phyloP scores from a whole-genome alignment of 345 rosid genomes.

The Hibiscus syriacus region DNA sequence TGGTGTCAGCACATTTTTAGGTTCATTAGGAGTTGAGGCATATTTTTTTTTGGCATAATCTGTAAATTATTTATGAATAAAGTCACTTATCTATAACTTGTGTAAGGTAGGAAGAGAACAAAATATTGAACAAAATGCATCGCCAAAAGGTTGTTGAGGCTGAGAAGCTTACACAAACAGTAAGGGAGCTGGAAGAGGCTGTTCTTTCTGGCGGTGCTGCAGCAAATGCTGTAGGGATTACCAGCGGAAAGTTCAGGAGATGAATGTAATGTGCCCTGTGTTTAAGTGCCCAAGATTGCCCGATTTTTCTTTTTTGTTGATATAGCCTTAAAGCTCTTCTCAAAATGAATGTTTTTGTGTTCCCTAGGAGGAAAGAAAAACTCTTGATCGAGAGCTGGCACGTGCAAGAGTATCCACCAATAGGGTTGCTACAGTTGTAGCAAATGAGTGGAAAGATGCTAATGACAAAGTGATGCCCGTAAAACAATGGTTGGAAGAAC shows the following conservation, averaged over 20 bases:
- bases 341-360: conserved; percentile 7
- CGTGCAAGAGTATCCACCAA: conserved; percentile 97
- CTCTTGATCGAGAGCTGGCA: conserved; percentile 89
- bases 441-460: conserved; percentile 96
- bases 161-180: conserved; percentile 95
- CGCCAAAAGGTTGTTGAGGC: conserved; percentile 98
- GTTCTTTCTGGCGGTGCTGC: conserved; percentile 99
- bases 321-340: conserved; percentile 3
- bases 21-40: background rate
- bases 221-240: conserved; percentile 96
- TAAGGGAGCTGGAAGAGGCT: conserved; percentile 95
- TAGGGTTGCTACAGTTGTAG: conserved; percentile 95
- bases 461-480: conserved; percentile 99
- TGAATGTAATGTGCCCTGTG: conserved; percentile 97
- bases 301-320: background rate
- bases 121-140: conserved; percentile 93
- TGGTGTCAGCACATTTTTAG: background rate
- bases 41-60: background rate
- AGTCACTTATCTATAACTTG: conserved; percentile 10
- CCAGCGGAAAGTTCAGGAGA: conserved; percentile 96
- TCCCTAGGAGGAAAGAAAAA: conserved; percentile 84
- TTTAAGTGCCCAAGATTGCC: conserved; percentile 7
- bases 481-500: conserved; percentile 91
- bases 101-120: conserved; percentile 73
- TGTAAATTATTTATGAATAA: background rate